Evolutionary conservation across 768 basidiomycete species (phyloP).

Genomic region (Tylopilus vinaceipallidus): DNA sequence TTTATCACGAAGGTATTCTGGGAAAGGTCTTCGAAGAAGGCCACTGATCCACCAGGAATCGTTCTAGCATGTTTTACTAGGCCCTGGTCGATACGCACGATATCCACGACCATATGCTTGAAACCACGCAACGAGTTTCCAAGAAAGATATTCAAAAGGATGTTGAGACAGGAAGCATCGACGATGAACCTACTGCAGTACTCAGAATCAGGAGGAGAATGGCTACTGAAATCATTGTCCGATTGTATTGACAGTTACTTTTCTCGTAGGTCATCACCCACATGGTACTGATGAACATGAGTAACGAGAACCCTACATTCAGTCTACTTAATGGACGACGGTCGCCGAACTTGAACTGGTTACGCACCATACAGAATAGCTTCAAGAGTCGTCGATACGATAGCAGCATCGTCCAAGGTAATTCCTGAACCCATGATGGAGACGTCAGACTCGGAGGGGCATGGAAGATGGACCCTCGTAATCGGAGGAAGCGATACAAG

Average conservation of each 20-base stretch:
- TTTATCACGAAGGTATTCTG: neutral
- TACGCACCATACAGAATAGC: conserved; percentile 1
- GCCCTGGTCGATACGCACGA: neutral
- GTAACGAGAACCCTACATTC: neutral
- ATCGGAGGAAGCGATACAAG: too few relatives aligned
- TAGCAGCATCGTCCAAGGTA: neutral
- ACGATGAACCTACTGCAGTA: neutral
- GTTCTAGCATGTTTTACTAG: neutral
- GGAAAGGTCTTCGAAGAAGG: neutral
- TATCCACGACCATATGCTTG: neutral
- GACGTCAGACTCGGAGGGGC: too few relatives aligned
- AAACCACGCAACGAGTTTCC: too few relatives aligned
- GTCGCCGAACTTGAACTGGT: neutral
- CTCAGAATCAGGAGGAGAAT: neutral
- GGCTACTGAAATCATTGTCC: neutral
- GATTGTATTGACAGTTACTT: too few relatives aligned
- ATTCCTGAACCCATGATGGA: neutral
- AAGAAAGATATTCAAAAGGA: neutral
- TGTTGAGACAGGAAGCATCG: neutral
- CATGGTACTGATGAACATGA: neutral
- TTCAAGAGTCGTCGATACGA: neutral
- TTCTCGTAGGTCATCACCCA: neutral
- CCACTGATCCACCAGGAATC: neutral
- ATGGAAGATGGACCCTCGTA: too few relatives aligned
- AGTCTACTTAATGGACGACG: neutral